Evolutionary conservation across 768 basidiomycete species (phyloP).

Genomic region (Kwoniella dendrophila): DNA sequence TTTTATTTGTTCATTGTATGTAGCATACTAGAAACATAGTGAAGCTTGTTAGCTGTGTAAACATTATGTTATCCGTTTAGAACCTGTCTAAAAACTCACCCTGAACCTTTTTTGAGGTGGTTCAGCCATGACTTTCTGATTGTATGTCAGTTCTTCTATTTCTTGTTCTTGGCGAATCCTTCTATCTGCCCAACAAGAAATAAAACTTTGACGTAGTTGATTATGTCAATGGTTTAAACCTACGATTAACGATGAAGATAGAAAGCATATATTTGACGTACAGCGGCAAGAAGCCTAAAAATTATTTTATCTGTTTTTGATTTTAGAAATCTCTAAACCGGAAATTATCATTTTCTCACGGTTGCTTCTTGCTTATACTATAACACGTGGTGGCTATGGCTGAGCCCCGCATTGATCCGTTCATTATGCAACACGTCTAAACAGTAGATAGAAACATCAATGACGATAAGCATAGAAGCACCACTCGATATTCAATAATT

Average conservation of each 20-base stretch:
- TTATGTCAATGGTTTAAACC: background rate
- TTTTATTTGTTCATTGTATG: conserved; percentile 49
- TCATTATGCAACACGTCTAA: conserved; percentile 6
- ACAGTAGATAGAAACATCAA: background rate
- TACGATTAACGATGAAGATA: background rate
- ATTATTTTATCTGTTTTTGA: too few species aligned
- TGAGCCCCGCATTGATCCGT: conserved; percentile 9
- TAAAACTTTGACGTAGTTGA: background rate
- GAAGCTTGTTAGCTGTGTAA: too few species aligned
- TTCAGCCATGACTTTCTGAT: conserved; percentile 32
- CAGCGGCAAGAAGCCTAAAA: background rate
- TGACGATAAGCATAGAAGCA: background rate
- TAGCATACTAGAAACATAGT: conserved; percentile 35
- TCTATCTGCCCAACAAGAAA: background rate
- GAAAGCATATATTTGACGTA: background rate
- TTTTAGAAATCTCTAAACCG: conserved; percentile 3
- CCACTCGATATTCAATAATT: background rate
- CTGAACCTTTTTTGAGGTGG: conserved; percentile 49
- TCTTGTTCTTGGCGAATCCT: background rate
- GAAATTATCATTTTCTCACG: conserved; percentile 14
- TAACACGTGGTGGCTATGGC: conserved; percentile 7
- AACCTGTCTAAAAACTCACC: conserved; percentile 26
- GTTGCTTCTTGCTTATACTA: background rate
- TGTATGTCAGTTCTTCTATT: background rate
- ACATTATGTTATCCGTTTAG: too few species aligned